phyloP scores from a whole-genome alignment of 305 asterid genomes.

The Plantago coronopus region DNA sequence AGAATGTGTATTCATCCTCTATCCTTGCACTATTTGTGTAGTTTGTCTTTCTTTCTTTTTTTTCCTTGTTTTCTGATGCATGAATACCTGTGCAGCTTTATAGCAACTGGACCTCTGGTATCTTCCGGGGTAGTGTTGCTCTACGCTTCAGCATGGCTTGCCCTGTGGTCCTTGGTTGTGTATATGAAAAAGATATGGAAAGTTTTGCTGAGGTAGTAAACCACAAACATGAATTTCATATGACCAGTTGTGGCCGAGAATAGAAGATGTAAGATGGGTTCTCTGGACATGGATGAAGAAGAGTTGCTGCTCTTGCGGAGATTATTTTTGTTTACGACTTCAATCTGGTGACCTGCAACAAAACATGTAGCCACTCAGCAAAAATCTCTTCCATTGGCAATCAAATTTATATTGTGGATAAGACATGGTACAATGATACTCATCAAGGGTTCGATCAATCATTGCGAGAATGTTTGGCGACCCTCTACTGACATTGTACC shows the following conservation, averaged over 20 bases:
- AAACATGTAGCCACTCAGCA: slow-evolving; percentile 14
- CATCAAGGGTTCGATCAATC: background rate
- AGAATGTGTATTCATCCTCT: too few relatives aligned
- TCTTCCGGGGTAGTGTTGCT: slow-evolving; percentile 75
- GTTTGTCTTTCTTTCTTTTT: background rate
- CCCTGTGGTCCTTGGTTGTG: slow-evolving; percentile 75
- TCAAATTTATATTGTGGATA: slow-evolving; percentile 14
- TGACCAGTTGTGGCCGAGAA: slow-evolving; percentile 18
- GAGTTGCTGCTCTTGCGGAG: slow-evolving; percentile 16
- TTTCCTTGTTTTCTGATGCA: slow-evolving; percentile 5
- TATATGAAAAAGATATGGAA: slow-evolving; percentile 81
- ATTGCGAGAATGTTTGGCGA: slow-evolving; percentile 1
- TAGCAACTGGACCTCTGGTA: slow-evolving; percentile 50
- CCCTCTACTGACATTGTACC: background rate
- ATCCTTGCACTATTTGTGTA: too few relatives aligned
- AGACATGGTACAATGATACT: slow-evolving; percentile 3
- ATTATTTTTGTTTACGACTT: slow-evolving; percentile 23
- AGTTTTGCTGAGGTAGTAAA: slow-evolving; percentile 55
- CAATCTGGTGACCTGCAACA: slow-evolving; percentile 6
- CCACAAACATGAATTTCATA: slow-evolving; percentile 3
- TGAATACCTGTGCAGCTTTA: slow-evolving; percentile 42
- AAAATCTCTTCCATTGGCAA: slow-evolving; percentile 7
- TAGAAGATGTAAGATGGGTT: slow-evolving; percentile 22
- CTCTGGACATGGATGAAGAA: slow-evolving; percentile 15
- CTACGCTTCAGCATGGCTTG: slow-evolving; percentile 82